Percentiles rank a stretch among this genome's conserved stretches.
Evolutionary conservation across 208 protist genomes (phyloP).

Genomic region (Porcisia deanei): DNA sequence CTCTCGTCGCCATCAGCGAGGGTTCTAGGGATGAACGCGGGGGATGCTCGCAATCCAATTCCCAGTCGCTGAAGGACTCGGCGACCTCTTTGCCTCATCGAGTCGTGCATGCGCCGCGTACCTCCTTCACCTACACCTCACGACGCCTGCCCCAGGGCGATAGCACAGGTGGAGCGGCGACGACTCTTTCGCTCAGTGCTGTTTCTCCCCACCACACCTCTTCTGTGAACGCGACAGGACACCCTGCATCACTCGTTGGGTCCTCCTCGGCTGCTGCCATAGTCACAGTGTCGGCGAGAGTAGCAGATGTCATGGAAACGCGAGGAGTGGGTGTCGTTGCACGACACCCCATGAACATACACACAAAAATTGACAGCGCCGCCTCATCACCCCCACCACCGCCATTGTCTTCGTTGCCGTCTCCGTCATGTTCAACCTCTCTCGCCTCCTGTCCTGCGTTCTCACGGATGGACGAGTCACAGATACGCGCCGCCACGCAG

Average conservation of each 20-base stretch:
- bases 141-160: not conserved
- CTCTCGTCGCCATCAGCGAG: constrained; percentile 13
- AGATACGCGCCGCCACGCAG: constrained; percentile 46
- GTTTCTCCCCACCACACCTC: not conserved
- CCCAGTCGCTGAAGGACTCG: not conserved
- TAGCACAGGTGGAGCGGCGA: not conserved
- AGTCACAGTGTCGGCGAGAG: not conserved
- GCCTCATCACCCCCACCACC: not conserved
- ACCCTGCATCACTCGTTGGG: not conserved
- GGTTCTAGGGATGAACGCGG: not conserved
- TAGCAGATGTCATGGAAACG: not conserved
- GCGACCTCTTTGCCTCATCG: not conserved
- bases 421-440: not conserved
- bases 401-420: not conserved
- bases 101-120: constrained; percentile 26
- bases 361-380: not conserved
- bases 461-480: constrained; percentile 52
- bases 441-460: constrained; percentile 1
- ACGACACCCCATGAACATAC: not conserved
- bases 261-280: not conserved
- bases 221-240: not conserved
- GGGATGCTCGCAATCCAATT: not conserved
- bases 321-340: not conserved
- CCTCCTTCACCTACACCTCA: constrained; percentile 34
- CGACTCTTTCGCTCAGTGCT: not conserved